These are phyloP conservation scores for Candolleomyces eurysporus DNA, from an alignment of 768 basidiomycete species.

Conservation along the genomic window DNA sequence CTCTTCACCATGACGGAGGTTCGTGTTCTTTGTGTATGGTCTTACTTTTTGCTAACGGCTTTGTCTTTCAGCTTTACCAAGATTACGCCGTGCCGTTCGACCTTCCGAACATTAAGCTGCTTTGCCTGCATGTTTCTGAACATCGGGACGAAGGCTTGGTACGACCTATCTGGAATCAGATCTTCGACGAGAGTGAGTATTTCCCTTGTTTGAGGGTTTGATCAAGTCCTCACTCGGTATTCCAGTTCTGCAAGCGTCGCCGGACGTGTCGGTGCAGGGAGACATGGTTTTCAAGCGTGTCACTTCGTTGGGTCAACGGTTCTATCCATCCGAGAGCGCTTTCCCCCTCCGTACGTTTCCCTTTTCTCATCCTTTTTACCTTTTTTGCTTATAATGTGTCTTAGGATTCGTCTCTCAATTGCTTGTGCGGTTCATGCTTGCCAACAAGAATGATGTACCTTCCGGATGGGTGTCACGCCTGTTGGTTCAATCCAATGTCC, in stretches of 20 bases:
- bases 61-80: conserved; percentile 68
- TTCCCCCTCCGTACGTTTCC: conserved; percentile 77
- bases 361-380: not conserved
- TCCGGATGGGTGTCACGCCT: conserved; percentile 83
- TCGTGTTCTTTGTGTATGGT: conserved; percentile 17
- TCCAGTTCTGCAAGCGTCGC: conserved; percentile 54
- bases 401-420: conserved; percentile 75
- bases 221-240: not conserved
- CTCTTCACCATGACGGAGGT: conserved; percentile 88
- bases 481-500: conserved; percentile 78
- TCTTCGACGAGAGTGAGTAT: conserved; percentile 74
- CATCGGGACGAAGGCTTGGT: conserved; percentile 83
- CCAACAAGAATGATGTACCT: conserved; percentile 54
- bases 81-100: conserved; percentile 86
- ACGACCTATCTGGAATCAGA: conserved; percentile 83
- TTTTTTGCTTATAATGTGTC: conserved; percentile 3
- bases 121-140: conserved; percentile 92
- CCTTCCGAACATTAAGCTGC: conserved; percentile 76
- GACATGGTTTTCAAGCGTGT: conserved; percentile 65
- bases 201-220: not conserved
- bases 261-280: conserved; percentile 51
- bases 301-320: conserved; percentile 75
- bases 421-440: conserved; percentile 71
- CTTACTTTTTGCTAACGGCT: conserved; percentile 8
- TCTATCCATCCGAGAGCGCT: conserved; percentile 88